Percentiles rank a stretch among this genome's conserved stretches.
Conservation (phyloP, 306 rosid species). For the Mimosa pudica region DNA sequence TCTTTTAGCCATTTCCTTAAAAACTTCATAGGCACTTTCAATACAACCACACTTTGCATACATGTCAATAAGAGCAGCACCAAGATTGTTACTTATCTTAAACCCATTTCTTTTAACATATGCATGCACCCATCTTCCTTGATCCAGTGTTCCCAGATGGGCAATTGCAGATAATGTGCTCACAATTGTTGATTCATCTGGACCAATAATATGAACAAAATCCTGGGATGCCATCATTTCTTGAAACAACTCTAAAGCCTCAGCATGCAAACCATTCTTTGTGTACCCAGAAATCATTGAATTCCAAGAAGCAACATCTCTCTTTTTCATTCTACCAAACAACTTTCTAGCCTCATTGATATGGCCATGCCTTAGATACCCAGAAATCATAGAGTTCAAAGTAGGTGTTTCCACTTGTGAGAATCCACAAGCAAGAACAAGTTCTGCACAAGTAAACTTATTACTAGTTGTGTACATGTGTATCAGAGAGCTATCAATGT, state of each 20-base stretch:
- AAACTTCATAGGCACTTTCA: slow-evolving; percentile 36
- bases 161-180: slow-evolving; percentile 55
- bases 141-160: slow-evolving; percentile 49
- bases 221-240: slow-evolving; percentile 41
- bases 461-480: slow-evolving; percentile 44
- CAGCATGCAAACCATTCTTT: slow-evolving; percentile 39
- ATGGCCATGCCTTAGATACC: slow-evolving; percentile 46
- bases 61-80: slow-evolving; percentile 57
- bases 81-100: slow-evolving; percentile 27
- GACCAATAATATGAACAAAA: slow-evolving; percentile 23
- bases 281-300: slow-evolving; percentile 50
- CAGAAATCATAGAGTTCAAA: slow-evolving; percentile 49
- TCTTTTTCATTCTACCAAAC: slow-evolving; percentile 40
- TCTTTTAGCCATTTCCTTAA: slow-evolving; percentile 37
- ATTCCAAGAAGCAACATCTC: slow-evolving; percentile 61
- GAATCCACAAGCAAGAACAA: slow-evolving; percentile 34
- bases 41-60: slow-evolving; percentile 61
- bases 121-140: slow-evolving; percentile 48
- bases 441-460: slow-evolving; percentile 44
- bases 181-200: slow-evolving; percentile 52
- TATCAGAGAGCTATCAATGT: slow-evolving; percentile 49
- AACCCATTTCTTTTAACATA: slow-evolving; percentile 30
- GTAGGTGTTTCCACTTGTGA: slow-evolving; percentile 37
- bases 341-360: slow-evolving; percentile 41
- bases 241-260: slow-evolving; percentile 40